Evolutionary conservation across 805 yeast genomes (phyloP).

Genomic region (Lipomyces sp.): DNA sequence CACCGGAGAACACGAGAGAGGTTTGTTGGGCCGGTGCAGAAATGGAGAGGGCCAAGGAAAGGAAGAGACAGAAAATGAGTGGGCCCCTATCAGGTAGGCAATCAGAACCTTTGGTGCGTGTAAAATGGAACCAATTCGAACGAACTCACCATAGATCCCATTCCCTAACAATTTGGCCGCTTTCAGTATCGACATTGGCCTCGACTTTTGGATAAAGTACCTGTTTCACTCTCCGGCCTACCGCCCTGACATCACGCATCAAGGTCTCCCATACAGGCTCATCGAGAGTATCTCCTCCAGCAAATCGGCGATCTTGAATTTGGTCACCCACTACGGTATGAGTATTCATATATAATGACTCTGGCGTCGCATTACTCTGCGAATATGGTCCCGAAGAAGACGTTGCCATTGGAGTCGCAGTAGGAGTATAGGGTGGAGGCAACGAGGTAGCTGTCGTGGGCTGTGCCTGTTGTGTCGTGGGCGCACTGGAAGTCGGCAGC

Average conservation of each 20-base stretch:
- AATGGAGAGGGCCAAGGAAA: slow-evolving; percentile 56
- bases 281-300: slow-evolving; percentile 74
- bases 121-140: neutral
- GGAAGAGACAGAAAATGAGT: slow-evolving; percentile 60
- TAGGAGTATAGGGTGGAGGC: slow-evolving; percentile 20
- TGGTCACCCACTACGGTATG: slow-evolving; percentile 38
- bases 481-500: slow-evolving; percentile 5
- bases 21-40: slow-evolving; percentile 50
- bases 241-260: slow-evolving; percentile 52
- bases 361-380: neutral
- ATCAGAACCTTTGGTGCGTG: neutral
- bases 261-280: slow-evolving; percentile 68
- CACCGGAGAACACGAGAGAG: slow-evolving; percentile 65
- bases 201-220: slow-evolving; percentile 51
- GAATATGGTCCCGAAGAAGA: slow-evolving; percentile 19
- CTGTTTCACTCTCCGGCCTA: slow-evolving; percentile 51
- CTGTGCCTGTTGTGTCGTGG: neutral
- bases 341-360: slow-evolving; percentile 11
- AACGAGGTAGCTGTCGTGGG: slow-evolving; percentile 4
- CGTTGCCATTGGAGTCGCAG: slow-evolving; percentile 19
- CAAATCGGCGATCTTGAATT: slow-evolving; percentile 55
- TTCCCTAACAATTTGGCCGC: slow-evolving; percentile 47
- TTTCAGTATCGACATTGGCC: slow-evolving; percentile 37
- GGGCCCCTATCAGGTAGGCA: slow-evolving; percentile 63
- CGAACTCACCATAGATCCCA: slow-evolving; percentile 56